Percentiles rank a stretch among this genome's conserved stretches.
phyloP scores from a whole-genome alignment of 495 filamentous ascomycete species.

The Mycothermus thermophilus region DNA sequence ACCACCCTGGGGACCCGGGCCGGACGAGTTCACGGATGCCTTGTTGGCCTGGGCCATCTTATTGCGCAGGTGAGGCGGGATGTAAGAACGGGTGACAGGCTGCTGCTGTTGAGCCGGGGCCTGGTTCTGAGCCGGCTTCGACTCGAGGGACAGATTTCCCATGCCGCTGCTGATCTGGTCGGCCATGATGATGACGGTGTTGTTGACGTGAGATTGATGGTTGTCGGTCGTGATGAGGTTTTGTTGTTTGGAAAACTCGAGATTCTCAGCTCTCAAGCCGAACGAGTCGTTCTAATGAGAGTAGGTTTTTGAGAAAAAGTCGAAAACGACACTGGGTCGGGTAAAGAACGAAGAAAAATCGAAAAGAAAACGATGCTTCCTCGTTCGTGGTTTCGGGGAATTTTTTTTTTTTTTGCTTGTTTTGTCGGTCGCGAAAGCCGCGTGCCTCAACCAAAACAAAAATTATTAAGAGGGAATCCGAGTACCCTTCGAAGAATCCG shows the following conservation, averaged over 20 bases:
- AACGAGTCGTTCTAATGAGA: constrained; percentile 26
- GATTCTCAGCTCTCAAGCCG: constrained; percentile 26
- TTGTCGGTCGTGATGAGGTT: constrained; percentile 7
- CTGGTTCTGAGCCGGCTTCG: too few relatives aligned
- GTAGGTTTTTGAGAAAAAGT: constrained; percentile 10
- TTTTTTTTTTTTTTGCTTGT: too few relatives aligned
- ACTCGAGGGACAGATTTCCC: constrained; percentile 59
- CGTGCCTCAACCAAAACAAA: constrained; percentile 10
- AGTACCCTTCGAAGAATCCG: constrained; percentile 27
- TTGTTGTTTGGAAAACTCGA: too few relatives aligned
- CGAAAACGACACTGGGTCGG: constrained; percentile 22
- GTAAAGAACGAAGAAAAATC: constrained; percentile 15
- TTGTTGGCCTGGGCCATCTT: constrained; percentile 36
- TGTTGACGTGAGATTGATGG: constrained; percentile 3
- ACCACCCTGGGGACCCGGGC: too few relatives aligned
- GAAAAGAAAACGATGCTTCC: constrained; percentile 4
- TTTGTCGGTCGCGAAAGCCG: constrained; percentile 1
- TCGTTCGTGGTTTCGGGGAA: constrained; percentile 3
- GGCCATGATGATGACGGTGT: constrained; percentile 51
- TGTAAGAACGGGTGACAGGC: constrained; percentile 58
- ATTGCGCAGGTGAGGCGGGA: constrained; percentile 84
- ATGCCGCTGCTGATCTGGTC: constrained; percentile 91
- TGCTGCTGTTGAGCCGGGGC: constrained; percentile 46
- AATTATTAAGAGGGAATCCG: constrained; percentile 24
- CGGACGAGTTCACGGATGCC: too few relatives aligned